phyloP scores from a whole-genome alignment of 2,329 filamentous ascomycete genomes.

The Colletotrichum musicola region DNA sequence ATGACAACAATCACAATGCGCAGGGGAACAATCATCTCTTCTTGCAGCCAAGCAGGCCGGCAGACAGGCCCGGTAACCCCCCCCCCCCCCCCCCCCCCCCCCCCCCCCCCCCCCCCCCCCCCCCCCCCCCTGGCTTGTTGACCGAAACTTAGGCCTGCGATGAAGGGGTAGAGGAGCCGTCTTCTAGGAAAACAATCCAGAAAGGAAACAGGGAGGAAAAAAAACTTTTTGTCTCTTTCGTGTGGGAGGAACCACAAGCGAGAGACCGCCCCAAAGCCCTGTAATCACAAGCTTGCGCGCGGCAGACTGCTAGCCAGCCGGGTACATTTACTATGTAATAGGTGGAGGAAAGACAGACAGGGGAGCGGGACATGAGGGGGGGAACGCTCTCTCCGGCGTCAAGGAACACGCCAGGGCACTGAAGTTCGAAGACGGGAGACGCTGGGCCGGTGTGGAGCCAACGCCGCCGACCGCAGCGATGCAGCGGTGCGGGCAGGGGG shows the following conservation, averaged over 20 bases:
- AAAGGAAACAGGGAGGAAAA: constrained; percentile 1
- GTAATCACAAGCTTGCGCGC: constrained; percentile 33
- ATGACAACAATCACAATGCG: constrained; percentile 21
- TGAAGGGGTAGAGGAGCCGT: not conserved
- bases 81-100: no score
- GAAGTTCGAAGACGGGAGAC: constrained; percentile 32
- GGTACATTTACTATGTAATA: constrained; percentile 15
- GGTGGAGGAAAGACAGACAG: constrained; percentile 27
- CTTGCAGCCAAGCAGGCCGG: not conserved
- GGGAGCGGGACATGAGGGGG: constrained; percentile 1
- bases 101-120: not conserved
- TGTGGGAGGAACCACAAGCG: constrained; percentile 37
- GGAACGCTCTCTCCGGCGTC: constrained; percentile 3
- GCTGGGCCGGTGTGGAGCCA: constrained; percentile 29
- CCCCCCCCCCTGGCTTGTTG: not conserved
- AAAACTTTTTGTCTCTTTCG: constrained; percentile 16
- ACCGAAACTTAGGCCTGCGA: constrained; percentile 21
- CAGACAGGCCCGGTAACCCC: not conserved
- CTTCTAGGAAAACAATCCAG: constrained; percentile 17
- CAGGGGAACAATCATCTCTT: constrained; percentile 22
- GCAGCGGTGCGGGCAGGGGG: constrained; percentile 3
- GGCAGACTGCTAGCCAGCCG: constrained; percentile 27
- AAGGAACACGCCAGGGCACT: constrained; percentile 13
- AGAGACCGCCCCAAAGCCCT: constrained; percentile 34
- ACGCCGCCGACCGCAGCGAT: constrained; percentile 16